Evolutionary conservation across 1,284 basidiomycete species (phyloP).

Genomic region (Sporisorium graminicola): DNA sequence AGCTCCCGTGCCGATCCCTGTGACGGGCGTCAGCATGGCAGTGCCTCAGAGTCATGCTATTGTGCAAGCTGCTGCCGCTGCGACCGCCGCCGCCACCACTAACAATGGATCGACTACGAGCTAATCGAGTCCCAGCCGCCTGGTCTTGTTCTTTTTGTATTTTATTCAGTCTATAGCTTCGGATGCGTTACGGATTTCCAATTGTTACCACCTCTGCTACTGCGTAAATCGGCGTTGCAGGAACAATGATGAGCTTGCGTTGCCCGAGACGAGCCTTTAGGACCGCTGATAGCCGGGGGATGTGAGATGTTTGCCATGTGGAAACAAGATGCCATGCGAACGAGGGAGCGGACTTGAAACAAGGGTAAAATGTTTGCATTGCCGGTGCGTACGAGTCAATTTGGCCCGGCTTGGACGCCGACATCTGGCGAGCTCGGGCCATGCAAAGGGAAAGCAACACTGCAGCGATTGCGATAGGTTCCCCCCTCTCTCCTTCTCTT

Average conservation of each 20-base stretch:
- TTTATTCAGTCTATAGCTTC: neutral
- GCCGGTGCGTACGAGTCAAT: neutral
- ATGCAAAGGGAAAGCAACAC: neutral
- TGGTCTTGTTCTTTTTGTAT: neutral
- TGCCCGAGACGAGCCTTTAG: neutral
- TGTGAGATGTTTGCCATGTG: neutral
- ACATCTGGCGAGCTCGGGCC: slow-evolving; percentile 3
- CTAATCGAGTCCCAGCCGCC: neutral
- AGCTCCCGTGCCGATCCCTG: slow-evolving; percentile 10
- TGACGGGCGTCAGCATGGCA: slow-evolving; percentile 12
- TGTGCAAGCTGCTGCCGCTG: slow-evolving; percentile 18
- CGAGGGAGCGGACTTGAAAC: too few species aligned
- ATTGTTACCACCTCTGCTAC: neutral
- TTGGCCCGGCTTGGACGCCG: slow-evolving; percentile 12
- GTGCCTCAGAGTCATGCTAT: slow-evolving; percentile 33
- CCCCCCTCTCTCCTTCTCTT: slow-evolving; percentile 5
- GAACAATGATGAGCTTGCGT: too few species aligned
- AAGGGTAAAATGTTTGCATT: neutral
- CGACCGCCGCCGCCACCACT: neutral
- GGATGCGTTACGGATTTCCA: neutral
- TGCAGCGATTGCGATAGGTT: neutral
- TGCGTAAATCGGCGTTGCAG: too few species aligned
- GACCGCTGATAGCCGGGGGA: neutral
- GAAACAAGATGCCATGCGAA: too few species aligned
- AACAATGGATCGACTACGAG: neutral